A percentile compares a stretch with the other conserved stretches of the same genome.
phyloP scores from a whole-genome alignment of 2,329 filamentous ascomycete genomes.

The Penicillium sp. region DNA sequence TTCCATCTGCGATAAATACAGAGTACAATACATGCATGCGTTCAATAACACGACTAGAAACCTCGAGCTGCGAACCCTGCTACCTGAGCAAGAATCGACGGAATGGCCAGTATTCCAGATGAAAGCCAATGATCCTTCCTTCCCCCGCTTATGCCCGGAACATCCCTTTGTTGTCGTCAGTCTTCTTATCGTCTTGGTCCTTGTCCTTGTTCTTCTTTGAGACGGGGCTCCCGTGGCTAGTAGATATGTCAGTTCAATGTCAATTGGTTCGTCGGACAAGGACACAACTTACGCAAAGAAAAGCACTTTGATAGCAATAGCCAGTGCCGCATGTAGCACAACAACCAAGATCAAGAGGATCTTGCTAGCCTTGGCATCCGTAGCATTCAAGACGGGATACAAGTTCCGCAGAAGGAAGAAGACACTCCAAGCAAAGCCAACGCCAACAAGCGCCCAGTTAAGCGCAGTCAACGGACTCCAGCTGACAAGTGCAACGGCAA shows the following conservation, averaged over 20 bases:
- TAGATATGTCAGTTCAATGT: constrained; percentile 35
- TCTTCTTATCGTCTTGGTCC: constrained; percentile 30
- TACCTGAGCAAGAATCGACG: constrained; percentile 23
- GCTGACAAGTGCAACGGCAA: constrained; percentile 85
- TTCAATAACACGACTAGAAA: constrained; percentile 9
- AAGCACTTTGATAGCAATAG: constrained; percentile 91
- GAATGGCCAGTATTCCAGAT: constrained; percentile 7
- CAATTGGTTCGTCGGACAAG: constrained; percentile 6
- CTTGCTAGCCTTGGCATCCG: constrained; percentile 89
- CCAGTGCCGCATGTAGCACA: constrained; percentile 80
- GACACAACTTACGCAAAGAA: constrained; percentile 72
- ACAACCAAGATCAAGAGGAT: constrained; percentile 81
- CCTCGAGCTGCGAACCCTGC: constrained; percentile 12
- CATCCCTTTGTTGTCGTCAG: constrained; percentile 33
- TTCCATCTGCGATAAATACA: constrained; percentile 10
- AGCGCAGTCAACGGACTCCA: constrained; percentile 83
- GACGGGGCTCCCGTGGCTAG: constrained; percentile 63
- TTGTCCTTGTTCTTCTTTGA: constrained; percentile 44
- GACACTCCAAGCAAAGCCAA: constrained; percentile 81
- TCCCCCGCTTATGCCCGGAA: constrained; percentile 20
- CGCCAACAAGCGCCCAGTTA: constrained; percentile 89
- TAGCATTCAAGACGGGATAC: constrained; percentile 88
- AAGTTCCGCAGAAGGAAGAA: constrained; percentile 82
- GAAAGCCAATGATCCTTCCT: neutral
- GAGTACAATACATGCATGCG: constrained; percentile 21